These are phyloP conservation scores for Ustilago vetiveriae DNA, from an alignment of 1,284 basidiomycete species.

Conservation along the genomic window DNA sequence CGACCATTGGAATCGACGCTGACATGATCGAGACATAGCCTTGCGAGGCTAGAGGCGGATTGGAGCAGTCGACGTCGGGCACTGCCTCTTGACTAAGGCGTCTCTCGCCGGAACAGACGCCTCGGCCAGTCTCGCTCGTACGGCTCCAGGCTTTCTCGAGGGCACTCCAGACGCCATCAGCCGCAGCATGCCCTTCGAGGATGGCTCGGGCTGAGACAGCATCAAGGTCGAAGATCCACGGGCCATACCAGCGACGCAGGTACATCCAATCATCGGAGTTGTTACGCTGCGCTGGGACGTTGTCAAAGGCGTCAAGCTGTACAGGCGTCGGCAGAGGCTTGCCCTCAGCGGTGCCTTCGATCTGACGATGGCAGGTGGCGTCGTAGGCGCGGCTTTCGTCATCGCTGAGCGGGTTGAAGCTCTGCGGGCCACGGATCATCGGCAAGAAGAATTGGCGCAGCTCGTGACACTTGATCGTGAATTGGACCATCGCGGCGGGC, in stretches of 20 bases:
- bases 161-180: neutral
- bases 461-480: neutral
- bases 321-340: neutral
- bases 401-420: constrained; percentile 9
- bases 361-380: neutral
- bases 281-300: neutral
- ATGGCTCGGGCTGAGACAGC: constrained; percentile 7
- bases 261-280: constrained; percentile 1
- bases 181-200: constrained; percentile 6
- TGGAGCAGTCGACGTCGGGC: neutral
- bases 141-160: constrained; percentile 2
- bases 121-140: neutral
- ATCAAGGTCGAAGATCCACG: constrained; percentile 14
- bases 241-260: constrained; percentile 7
- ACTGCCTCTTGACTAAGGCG: neutral
- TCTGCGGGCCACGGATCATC: constrained; percentile 12
- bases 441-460: constrained; percentile 14
- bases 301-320: neutral
- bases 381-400: constrained; percentile 1
- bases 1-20: constrained; percentile 2
- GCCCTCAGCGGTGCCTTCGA: constrained; percentile 1
- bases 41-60: neutral
- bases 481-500: neutral
- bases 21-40: neutral
- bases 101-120: neutral